Percentiles rank a stretch among this genome's conserved stretches.
These are phyloP conservation scores for Pseudognaphalium luteoalbum DNA, from an alignment of 129 eudicot genomes.

Conservation along the genomic window DNA sequence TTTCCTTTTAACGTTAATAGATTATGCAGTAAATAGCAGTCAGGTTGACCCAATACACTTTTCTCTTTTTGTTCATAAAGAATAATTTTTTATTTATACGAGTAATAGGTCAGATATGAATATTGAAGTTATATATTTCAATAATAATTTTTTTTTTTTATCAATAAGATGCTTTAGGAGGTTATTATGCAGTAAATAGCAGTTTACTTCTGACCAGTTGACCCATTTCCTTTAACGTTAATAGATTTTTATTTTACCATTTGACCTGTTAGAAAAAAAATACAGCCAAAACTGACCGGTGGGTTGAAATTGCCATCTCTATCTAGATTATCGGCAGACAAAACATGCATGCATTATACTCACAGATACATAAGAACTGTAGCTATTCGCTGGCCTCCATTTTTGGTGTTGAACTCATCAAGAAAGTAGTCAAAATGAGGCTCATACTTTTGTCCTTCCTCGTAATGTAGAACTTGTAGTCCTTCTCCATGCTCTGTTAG, in stretches of 20 bases:
- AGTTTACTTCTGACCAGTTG: background rate
- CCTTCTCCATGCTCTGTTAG: slow-evolving; percentile 94
- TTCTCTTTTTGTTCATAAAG: too few species aligned
- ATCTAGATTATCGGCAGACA: slow-evolving; percentile 1
- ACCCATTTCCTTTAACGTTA: background rate
- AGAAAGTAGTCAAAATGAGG: slow-evolving; percentile 95
- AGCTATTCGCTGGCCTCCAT: slow-evolving; percentile 97
- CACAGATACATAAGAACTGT: slow-evolving; percentile 96
- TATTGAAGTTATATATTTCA: too few species aligned
- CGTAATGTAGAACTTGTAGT: slow-evolving; percentile 89
- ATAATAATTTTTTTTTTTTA: too few species aligned
- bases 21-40: too few species aligned
- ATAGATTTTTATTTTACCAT: background rate
- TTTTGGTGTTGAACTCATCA: slow-evolving; percentile 80
- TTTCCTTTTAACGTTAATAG: too few species aligned
- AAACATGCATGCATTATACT: slow-evolving; percentile 30
- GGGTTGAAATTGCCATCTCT: background rate
- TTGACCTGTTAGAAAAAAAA: too few species aligned
- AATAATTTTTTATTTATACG: too few species aligned
- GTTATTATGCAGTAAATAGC: background rate
- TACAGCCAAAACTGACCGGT: background rate
- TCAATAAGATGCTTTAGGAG: background rate
- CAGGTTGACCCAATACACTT: background rate
- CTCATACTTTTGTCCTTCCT: slow-evolving; percentile 91
- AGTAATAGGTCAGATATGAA: background rate